phyloP scores from a whole-genome alignment of 805 yeast species.

The Tetrapisispora namnaoensis region DNA sequence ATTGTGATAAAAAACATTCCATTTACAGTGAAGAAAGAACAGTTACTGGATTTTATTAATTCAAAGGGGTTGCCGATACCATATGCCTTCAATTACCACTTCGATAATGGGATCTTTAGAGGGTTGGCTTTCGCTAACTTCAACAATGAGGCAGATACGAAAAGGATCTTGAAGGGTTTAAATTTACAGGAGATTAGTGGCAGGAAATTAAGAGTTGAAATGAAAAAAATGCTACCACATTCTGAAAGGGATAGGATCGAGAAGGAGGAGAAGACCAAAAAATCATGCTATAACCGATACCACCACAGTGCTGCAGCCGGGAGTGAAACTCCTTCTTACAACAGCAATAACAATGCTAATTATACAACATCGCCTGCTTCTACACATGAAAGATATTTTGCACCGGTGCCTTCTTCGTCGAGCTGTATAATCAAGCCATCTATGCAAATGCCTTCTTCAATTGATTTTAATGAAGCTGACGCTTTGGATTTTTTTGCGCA shows the following conservation, averaged over 20 bases:
- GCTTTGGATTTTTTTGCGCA: conserved; percentile 79
- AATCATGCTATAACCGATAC: conserved; percentile 25
- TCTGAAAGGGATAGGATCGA: conserved; percentile 92
- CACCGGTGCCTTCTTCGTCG: conserved; percentile 40
- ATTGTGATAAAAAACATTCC: conserved; percentile 96
- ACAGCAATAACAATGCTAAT: not conserved
- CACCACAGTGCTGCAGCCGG: conserved; percentile 17
- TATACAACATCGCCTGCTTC: not conserved
- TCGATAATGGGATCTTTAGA: conserved; percentile 96
- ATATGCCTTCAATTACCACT: conserved; percentile 95
- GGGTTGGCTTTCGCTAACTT: conserved; percentile 98
- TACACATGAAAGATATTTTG: conserved; percentile 43
- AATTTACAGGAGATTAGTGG: conserved; percentile 96
- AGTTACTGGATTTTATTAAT: conserved; percentile 86
- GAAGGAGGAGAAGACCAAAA: conserved; percentile 85
- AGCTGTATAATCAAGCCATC: conserved; percentile 21
- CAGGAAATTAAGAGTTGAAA: conserved; percentile 87
- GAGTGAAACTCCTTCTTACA: not conserved
- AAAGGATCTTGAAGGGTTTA: conserved; percentile 70
- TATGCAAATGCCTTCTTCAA: conserved; percentile 46
- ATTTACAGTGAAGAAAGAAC: conserved; percentile 94
- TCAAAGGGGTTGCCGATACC: conserved; percentile 83
- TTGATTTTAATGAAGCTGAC: conserved; percentile 87
- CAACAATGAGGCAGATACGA: conserved; percentile 87
- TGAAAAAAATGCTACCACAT: conserved; percentile 90